Base-by-base conservation (phyloP, 1,284 basidiomycete genomes). In the Pseudozyma sp. region DNA sequence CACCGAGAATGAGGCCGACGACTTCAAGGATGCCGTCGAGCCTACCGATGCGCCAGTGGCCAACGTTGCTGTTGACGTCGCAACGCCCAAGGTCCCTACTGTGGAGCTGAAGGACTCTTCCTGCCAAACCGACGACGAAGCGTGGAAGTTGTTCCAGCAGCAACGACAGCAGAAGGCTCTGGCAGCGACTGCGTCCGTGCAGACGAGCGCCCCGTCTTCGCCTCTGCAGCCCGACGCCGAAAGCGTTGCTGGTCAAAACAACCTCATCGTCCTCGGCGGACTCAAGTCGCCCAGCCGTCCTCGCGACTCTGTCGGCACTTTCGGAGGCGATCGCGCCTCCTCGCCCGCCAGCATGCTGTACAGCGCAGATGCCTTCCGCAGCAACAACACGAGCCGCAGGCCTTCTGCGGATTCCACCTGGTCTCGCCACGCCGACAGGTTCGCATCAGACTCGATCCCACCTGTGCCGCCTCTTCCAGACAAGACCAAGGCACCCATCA, bases 51-150 rank as follows among this genome's bases (percentile, higher is more conserved):
- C 31, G 49, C 40, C 40, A 11, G 18, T 25, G 10, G 11, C 40
- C 0, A 5, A 25, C 16, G 70, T 63, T 5, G 43, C 39, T n/a
- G 48, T 36, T 11, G 48, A 67, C 31, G 52, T 59, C 14, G 76
- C 56, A 0, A 34, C 59, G 42, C 42, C 67, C 12, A 59, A 61
- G 31, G 48, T 25, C 14, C 48, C 48, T 3, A 55, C 59, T 8
- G 64, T 68, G 39, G 77, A 81, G 42, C 59, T 73, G 34, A 75
- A 67, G 50, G 79, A 81, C 35, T 60, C 57, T 7, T 65, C 66
- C 1, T 75, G 67, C 38, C 79, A 81, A 59, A 81, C 79, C 10
- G 77, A 81, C 61, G 77, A 81, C 40, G 59, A 61, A 36, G 54
- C 69, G 7, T 79, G 79, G 79, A 48, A 63, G 31, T 52, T 31